Conservation (phyloP, 305 asterid genomes). For the Solanum aculeatissimum region DNA sequence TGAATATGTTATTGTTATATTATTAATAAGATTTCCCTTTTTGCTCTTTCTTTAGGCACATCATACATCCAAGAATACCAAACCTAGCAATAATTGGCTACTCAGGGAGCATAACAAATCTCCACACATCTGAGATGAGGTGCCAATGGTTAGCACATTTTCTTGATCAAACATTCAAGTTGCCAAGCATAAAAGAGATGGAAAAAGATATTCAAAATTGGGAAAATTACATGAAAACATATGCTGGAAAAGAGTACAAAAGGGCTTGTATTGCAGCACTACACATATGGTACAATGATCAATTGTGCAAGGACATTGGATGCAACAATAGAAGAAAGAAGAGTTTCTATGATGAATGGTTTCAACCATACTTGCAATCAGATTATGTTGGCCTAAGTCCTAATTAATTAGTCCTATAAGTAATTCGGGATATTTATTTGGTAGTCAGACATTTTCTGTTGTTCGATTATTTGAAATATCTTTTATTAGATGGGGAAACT, state of each 20-base stretch:
- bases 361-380: slow-evolving; percentile 36
- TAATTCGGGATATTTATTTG: no score
- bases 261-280: slow-evolving; percentile 35
- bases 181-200: slow-evolving; percentile 58
- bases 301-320: slow-evolving; percentile 52
- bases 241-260: slow-evolving; percentile 27
- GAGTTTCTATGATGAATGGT: slow-evolving; percentile 28
- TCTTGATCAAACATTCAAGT: slow-evolving; percentile 21
- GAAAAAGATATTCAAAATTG: slow-evolving; percentile 37
- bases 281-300: slow-evolving; percentile 57
- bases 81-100: slow-evolving; percentile 55
- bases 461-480: no score
- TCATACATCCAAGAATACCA: slow-evolving; percentile 61
- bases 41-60: slow-evolving; percentile 19
- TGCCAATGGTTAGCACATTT: slow-evolving; percentile 46
- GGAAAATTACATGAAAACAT: slow-evolving; percentile 47
- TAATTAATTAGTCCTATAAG: background rate
- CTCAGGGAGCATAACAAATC: slow-evolving; percentile 37
- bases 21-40: background rate
- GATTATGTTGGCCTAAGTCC: slow-evolving; percentile 9
- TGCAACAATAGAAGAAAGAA: slow-evolving; percentile 47
- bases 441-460: no score
- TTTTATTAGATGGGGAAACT: background rate
- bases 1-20: background rate
- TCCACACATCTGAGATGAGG: slow-evolving; percentile 45